Evolutionary conservation across 352 stramenopile species (phyloP).

Genomic region (Phytophthora constricta): DNA sequence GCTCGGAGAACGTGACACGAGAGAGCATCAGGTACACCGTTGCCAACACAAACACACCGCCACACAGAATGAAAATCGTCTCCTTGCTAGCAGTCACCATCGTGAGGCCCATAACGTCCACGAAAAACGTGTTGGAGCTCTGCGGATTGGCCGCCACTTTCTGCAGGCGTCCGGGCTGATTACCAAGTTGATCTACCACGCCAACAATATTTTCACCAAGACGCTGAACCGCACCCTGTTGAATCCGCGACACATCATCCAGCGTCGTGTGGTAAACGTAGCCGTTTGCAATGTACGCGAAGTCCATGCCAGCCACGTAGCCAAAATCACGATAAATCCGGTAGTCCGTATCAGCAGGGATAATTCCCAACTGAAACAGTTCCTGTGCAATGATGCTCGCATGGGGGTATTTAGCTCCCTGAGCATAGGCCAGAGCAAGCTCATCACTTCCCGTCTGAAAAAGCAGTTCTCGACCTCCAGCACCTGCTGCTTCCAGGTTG

Average conservation of each 20-base stretch:
- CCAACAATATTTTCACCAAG: slow-evolving; percentile 77
- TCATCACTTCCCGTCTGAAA: slow-evolving; percentile 85
- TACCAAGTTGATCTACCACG: slow-evolving; percentile 59
- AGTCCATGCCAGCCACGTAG: slow-evolving; percentile 81
- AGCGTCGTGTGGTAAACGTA: slow-evolving; percentile 84
- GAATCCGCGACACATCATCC: slow-evolving; percentile 77
- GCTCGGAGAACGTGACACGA: slow-evolving; percentile 46
- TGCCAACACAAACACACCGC: slow-evolving; percentile 45
- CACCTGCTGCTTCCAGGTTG: slow-evolving; percentile 77
- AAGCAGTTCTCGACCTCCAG: slow-evolving; percentile 73
- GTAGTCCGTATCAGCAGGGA: slow-evolving; percentile 79
- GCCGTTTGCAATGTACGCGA: slow-evolving; percentile 82
- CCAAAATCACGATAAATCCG: slow-evolving; percentile 79
- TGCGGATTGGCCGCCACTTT: slow-evolving; percentile 65
- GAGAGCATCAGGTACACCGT: slow-evolving; percentile 58
- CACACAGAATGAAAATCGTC: slow-evolving; percentile 47
- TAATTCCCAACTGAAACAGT: slow-evolving; percentile 77
- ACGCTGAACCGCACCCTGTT: slow-evolving; percentile 67
- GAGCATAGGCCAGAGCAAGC: slow-evolving; percentile 69
- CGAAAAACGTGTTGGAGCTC: slow-evolving; percentile 76
- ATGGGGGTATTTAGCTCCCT: slow-evolving; percentile 76
- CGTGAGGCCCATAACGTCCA: slow-evolving; percentile 64
- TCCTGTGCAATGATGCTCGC: slow-evolving; percentile 82
- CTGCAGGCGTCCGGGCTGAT: slow-evolving; percentile 48
- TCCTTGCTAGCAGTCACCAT: slow-evolving; percentile 72